phyloP scores from a whole-genome alignment of 345 rosid species.

The Physaria fendleri region DNA sequence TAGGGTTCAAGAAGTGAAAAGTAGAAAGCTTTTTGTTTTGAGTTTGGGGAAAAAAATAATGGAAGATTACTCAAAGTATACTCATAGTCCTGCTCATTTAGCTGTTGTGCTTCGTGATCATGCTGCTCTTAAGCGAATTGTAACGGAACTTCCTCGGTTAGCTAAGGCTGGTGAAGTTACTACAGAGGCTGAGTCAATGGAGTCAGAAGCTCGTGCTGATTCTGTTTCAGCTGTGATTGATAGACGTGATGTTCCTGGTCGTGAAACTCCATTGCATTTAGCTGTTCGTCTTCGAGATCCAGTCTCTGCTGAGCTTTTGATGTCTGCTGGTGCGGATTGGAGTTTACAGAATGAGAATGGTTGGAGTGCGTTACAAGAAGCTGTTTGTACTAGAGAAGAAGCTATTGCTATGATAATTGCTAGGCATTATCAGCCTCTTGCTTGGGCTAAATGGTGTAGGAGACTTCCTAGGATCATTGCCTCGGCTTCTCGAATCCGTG shows the following conservation, averaged over 20 bases:
- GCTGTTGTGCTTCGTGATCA: constrained; percentile 78
- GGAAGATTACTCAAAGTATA: constrained; percentile 74
- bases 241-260: constrained; percentile 84
- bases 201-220: constrained; percentile 69
- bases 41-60: constrained; percentile 32
- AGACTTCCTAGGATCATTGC: constrained; percentile 90
- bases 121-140: constrained; percentile 53
- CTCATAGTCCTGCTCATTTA: constrained; percentile 82
- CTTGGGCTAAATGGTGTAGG: constrained; percentile 99
- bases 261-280: constrained; percentile 97
- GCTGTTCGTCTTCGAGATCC: constrained; percentile 87
- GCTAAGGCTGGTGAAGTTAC: constrained; percentile 80
- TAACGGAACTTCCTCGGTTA: constrained; percentile 61
- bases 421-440: constrained; percentile 90
- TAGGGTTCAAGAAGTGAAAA: constrained; percentile 2
- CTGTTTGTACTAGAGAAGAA: constrained; percentile 97
- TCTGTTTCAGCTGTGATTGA: constrained; percentile 67
- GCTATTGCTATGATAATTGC: constrained; percentile 85
- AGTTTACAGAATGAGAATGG: constrained; percentile 98
- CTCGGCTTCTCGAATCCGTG: constrained; percentile 75
- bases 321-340: constrained; percentile 98
- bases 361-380: constrained; percentile 99
- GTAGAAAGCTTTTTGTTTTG: background rate
- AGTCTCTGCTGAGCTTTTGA: constrained; percentile 72
- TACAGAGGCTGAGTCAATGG: constrained; percentile 70